Base-by-base conservation (phyloP, 371 early-diverging fungal species). In the Capillidium rhysosporum region DNA sequence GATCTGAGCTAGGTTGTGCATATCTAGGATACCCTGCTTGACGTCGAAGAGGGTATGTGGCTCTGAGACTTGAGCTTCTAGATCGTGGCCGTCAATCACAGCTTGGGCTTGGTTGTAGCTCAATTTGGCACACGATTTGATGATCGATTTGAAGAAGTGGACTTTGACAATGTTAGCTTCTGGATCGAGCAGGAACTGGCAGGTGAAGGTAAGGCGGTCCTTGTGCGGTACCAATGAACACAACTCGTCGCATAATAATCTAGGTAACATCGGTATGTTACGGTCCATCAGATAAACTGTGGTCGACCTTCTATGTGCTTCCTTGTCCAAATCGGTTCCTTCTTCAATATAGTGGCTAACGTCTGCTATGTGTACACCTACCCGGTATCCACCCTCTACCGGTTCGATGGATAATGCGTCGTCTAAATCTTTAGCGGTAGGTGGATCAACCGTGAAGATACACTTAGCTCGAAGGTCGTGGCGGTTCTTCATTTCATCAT, bases 391-490 rank as follows among this genome's bases (percentile, higher is more conserved):
- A 63, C 96, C 91, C 8, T 81, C 77, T 48, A 96, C 72, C 40
- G 60, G 39, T 24, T 72, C 59, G 0, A 84, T 83, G 63, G 98
- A 98, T 31, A 99, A 76, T 0, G 99, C 98, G 74, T 99, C 99
- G 70, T 99, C 99, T 58, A 99, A 97, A 79, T 99, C 99, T 2
- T 96, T 95, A 80, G 99, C 98, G 30, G 74, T 74, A 31, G 94
- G 93, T 46, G 99, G 99, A 81, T 99, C 99, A 58, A 99, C 98
- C 63, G 88, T 89, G 70, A 95, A 94, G 1, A 98, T 71, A 60
- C 86, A 77, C 55, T 89, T 56, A 41, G 75, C 60, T 46, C 98
- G 71, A 51, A 92, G 72, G 65, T 95, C 98, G 18, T 65, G 70
- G 44, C 98, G 5, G 18, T 40, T 29, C 26, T 21, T 31, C 28